phyloP scores from a whole-genome alignment of 495 filamentous ascomycete species.

The Terfezia claveryi region DNA sequence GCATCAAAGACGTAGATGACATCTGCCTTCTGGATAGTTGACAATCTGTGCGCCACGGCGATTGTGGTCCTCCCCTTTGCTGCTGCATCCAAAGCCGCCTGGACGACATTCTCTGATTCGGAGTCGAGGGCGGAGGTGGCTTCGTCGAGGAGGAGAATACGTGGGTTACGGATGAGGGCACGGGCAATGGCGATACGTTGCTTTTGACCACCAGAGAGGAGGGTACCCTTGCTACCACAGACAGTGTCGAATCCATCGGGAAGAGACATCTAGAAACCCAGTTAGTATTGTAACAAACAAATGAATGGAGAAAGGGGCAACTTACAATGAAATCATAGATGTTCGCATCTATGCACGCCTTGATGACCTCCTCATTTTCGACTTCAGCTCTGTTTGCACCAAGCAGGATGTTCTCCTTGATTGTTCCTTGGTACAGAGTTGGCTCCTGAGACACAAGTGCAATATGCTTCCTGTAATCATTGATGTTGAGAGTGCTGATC shows the following conservation, averaged over 20 bases:
- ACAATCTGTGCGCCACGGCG: slow-evolving; percentile 55
- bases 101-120: slow-evolving; percentile 63
- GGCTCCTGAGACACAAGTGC: slow-evolving; percentile 75
- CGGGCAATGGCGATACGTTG: slow-evolving; percentile 59
- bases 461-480: slow-evolving; percentile 51
- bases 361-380: slow-evolving; percentile 43
- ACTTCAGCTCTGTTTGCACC: slow-evolving; percentile 37
- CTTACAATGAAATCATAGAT: slow-evolving; percentile 81
- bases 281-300: neutral
- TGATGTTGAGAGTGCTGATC: slow-evolving; percentile 52
- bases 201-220: slow-evolving; percentile 66
- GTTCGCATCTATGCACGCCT: slow-evolving; percentile 69
- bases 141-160: slow-evolving; percentile 56
- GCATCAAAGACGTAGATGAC: slow-evolving; percentile 67
- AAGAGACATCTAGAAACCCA: slow-evolving; percentile 18
- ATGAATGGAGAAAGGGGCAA: slow-evolving; percentile 22
- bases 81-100: slow-evolving; percentile 53
- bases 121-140: slow-evolving; percentile 65
- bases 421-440: slow-evolving; percentile 65
- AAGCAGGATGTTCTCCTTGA: slow-evolving; percentile 62
- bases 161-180: slow-evolving; percentile 48
- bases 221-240: slow-evolving; percentile 54
- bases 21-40: slow-evolving; percentile 65
- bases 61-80: slow-evolving; percentile 57
- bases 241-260: slow-evolving; percentile 50